phyloP scores from a whole-genome alignment of 768 basidiomycete genomes.

The Candolleomyces eurysporus region DNA sequence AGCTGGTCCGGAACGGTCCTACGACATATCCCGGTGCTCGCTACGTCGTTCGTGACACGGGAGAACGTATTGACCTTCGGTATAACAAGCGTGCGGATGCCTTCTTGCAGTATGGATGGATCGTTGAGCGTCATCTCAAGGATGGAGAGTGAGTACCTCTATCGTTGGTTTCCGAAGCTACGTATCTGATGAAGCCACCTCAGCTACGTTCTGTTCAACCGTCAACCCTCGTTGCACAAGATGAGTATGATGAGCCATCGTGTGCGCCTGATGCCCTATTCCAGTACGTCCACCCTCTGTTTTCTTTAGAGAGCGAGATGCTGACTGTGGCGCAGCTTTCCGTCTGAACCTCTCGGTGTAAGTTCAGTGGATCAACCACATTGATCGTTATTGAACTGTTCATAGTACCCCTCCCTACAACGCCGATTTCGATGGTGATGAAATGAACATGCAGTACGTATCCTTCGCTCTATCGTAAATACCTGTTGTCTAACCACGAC shows the following conservation, averaged over 20 bases:
- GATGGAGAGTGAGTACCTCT: conserved; percentile 86
- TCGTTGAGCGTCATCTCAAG: conserved; percentile 95
- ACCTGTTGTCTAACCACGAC: conserved; percentile 7
- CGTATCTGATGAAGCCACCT: conserved; percentile 1
- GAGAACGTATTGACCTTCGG: conserved; percentile 93
- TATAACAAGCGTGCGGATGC: conserved; percentile 97
- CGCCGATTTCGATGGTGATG: conserved; percentile 99
- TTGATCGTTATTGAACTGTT: conserved; percentile 17
- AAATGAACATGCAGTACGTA: conserved; percentile 99
- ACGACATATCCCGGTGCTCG: conserved; percentile 93
- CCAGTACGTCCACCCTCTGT: conserved; percentile 58
- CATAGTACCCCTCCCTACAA: conserved; percentile 93
- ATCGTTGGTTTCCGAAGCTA: conserved; percentile 2
- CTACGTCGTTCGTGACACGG: conserved; percentile 96
- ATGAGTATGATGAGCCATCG: conserved; percentile 99
- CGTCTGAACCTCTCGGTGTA: conserved; percentile 97
- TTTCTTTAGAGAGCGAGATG: conserved; percentile 4
- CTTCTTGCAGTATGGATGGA: conserved; percentile 96
- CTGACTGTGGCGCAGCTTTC: conserved; percentile 61
- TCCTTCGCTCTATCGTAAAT: not conserved
- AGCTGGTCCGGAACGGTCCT: conserved; percentile 93
- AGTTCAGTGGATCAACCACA: conserved; percentile 31
- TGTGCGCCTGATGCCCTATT: conserved; percentile 96
- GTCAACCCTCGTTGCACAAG: conserved; percentile 97
- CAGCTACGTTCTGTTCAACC: conserved; percentile 94